Evolutionary conservation across 495 filamentous ascomycete species (phyloP).

Genomic region (Podospora fimiseda): DNA sequence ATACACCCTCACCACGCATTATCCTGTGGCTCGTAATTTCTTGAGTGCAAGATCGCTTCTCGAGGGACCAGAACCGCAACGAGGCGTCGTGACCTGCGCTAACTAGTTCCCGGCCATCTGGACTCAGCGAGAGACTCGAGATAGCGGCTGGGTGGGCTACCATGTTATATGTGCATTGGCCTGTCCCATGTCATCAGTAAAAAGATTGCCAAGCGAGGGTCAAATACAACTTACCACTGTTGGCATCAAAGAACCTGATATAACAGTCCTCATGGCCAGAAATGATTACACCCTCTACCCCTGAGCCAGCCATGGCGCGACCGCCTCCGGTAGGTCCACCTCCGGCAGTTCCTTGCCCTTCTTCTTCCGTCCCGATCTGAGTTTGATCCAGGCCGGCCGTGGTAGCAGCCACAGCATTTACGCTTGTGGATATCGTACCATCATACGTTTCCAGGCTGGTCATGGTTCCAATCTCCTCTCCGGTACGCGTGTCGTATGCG

Average conservation of each 20-base stretch:
- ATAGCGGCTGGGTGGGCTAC: constrained; percentile 91
- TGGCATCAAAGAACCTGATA: constrained; percentile 95
- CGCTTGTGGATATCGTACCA: constrained; percentile 70
- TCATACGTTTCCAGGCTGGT: constrained; percentile 89
- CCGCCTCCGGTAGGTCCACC: constrained; percentile 76
- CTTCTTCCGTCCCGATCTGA: constrained; percentile 46
- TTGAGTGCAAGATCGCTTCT: constrained; percentile 88
- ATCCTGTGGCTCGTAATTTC: constrained; percentile 85
- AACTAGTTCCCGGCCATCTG: constrained; percentile 89
- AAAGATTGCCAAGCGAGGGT: background rate
- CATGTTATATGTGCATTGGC: constrained; percentile 99
- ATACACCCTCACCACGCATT: constrained; percentile 94
- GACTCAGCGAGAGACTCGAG: constrained; percentile 80
- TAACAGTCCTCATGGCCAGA: constrained; percentile 93
- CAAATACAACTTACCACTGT: constrained; percentile 69
- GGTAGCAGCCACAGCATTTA: constrained; percentile 88
- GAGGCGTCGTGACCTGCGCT: constrained; percentile 93
- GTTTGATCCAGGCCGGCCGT: constrained; percentile 65
- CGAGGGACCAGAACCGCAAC: constrained; percentile 94
- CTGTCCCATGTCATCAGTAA: constrained; percentile 42
- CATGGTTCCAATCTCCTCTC: constrained; percentile 89
- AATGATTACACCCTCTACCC: constrained; percentile 86
- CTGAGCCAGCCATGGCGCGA: constrained; percentile 49
- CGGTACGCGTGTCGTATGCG: constrained; percentile 84
- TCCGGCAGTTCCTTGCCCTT: constrained; percentile 45